Conservation (phyloP, 192 early-diverging fungal genomes). For the Entomortierella lignicola region DNA sequence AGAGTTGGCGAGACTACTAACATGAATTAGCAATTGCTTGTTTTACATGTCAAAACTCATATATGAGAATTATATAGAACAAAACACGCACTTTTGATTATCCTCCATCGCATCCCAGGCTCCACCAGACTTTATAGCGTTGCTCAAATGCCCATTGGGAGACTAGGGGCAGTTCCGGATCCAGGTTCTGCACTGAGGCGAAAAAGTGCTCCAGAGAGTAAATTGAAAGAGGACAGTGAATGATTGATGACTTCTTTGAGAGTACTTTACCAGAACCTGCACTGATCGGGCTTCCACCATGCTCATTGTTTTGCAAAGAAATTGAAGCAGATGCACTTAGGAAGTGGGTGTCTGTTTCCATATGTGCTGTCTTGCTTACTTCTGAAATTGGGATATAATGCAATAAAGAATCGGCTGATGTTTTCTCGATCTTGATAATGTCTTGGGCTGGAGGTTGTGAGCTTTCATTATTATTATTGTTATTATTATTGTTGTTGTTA, state of each 20-base stretch:
- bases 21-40: neutral
- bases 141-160: neutral
- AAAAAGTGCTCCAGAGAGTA: constrained; percentile 28
- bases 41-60: too few species aligned
- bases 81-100: neutral
- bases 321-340: neutral
- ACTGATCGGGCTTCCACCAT: constrained; percentile 1
- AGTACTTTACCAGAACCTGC: constrained; percentile 11
- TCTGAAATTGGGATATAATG: neutral
- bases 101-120: constrained; percentile 29
- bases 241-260: constrained; percentile 16
- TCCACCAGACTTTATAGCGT: constrained; percentile 14
- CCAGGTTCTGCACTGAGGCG: constrained; percentile 21
- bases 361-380: constrained; percentile 4
- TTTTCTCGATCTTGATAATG: constrained; percentile 5
- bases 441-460: neutral
- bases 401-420: neutral
- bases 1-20: neutral
- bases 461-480: neutral
- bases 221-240: constrained; percentile 25
- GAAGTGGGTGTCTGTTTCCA: neutral
- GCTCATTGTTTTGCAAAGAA: neutral
- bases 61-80: too few species aligned
- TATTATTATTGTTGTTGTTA: constrained; percentile 28
- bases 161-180: constrained; percentile 9